These are phyloP conservation scores for Chalciporus sphaerocephalus DNA, from an alignment of 768 basidiomycete genomes.

Conservation along the genomic window DNA sequence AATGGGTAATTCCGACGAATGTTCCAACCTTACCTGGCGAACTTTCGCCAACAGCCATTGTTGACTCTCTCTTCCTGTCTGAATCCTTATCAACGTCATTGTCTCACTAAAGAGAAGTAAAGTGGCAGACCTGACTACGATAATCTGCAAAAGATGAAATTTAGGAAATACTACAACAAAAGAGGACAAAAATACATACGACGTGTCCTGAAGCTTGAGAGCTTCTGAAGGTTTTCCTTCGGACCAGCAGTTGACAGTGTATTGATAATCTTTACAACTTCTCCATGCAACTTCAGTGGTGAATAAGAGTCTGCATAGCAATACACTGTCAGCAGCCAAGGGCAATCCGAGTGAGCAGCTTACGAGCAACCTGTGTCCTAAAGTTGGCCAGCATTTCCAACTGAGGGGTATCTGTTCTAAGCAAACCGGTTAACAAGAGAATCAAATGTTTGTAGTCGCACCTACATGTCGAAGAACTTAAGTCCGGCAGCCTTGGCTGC, in stretches of 20 bases:
- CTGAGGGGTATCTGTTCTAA: conserved; percentile 71
- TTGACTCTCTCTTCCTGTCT: conserved; percentile 78
- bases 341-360: conserved; percentile 21
- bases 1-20: conserved; percentile 4
- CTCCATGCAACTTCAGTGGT: conserved; percentile 55
- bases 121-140: conserved; percentile 60
- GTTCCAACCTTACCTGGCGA: conserved; percentile 44
- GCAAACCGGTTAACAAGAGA: conserved; percentile 1
- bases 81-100: conserved; percentile 2
- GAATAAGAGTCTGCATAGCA: conserved; percentile 47
- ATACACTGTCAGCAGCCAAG: no score
- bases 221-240: conserved; percentile 56
- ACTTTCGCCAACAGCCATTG: conserved; percentile 71
- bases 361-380: conserved; percentile 38
- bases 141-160: conserved; percentile 49
- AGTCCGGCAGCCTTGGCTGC: conserved; percentile 69
- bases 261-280: conserved; percentile 58
- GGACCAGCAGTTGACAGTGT: conserved; percentile 65
- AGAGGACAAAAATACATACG: conserved; percentile 40
- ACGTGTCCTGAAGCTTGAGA: conserved; percentile 70
- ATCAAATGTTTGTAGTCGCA: conserved; percentile 6
- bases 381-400: conserved; percentile 43
- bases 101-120: no score
- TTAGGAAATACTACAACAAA: conserved; percentile 2
- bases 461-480: conserved; percentile 86